Base-by-base conservation (phyloP, 106 monocot genomes). In the Narthecium ossifragum region DNA sequence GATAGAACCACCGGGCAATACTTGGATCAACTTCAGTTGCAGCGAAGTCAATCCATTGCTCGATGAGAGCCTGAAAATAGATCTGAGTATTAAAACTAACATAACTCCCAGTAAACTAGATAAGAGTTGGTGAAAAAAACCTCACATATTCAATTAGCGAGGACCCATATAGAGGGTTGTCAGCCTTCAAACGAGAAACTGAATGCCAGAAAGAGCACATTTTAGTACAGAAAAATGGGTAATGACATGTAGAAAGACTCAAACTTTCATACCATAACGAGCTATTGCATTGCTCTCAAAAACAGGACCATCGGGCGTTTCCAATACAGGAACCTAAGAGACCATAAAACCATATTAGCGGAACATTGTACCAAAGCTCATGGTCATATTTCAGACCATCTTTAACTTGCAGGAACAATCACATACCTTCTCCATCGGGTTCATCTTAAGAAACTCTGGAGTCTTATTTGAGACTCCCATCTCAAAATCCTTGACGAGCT, bases 241-340 rank as follows among this genome's bases (percentile, higher is more conserved):
- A 43, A 43, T 17, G 17, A 43, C 2, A 7, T 17, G 11, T 18
- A 17, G 4, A 13, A 43, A 17, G 18, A 17, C 1, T 43, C 17
- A 43, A 17, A 13, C 18, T 21, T 28, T 14, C 25, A 47, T 88
- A 93, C 93, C 77, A 65, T 85, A 88, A 11, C 93, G 85, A 33
- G 88, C 85, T 21, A 93, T 88, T 2, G 93, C 75, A 72, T 93
- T 85, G 63, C 93, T 93, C 66, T 93, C 93, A 67, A 85, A 88
- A 41, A 93, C 26, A 14, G 82, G 55, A 50, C 93, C 93, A 34
- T 93, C 93, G 53, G 93, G 88, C 38, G 88, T 93, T 61, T 93
- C 85, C 69, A 93, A 57, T 37, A 93, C 93, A 61, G 93, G 93
- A 61, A 93, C 61, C 93, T 93, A 50, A 34, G 65, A 29, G 11